Base-by-base conservation (phyloP, 2,329 filamentous ascomycete genomes). In the Colletotrichum gigasporum region DNA sequence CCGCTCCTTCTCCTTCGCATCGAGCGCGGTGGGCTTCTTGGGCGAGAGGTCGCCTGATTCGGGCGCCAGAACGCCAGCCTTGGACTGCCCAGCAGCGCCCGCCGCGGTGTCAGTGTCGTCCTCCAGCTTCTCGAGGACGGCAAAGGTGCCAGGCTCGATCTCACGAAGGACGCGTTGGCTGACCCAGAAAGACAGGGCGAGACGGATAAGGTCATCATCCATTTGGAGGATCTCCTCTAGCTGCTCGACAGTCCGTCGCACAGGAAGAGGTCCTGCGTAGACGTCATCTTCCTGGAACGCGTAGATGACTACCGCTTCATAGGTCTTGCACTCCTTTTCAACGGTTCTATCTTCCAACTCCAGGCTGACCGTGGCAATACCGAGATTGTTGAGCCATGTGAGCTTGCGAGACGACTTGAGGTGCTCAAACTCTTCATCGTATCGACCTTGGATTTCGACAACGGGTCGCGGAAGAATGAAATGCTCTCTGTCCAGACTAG, bases 251-350 rank as follows among this genome's bases (percentile, higher is more conserved):
- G 79, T 82, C 59, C 79, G 81, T 51, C 75, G 79, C 28, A 73
- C 72, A 12, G 70, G 70, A 26, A 35, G 37, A 3, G 79, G 74
- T 18, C 69, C 69, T n/a, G 72, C 63, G 58, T 74, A 71, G 28
- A 78, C 73, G 14, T 76, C 74, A n/a, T 82, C 75, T 3, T 79
- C 78, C 65, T 91, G 85, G 74, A 98, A 98, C 1, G 92, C 91
- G 73, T 94, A 89, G 64, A 98, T 93, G 35, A 97, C 91, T 7
- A 91, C 91, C 5, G 94, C 94, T 76, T 97, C 92, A 83, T 93
- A 96, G 1, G 93, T 93, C 65, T 87, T 89, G 60, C 94, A 90
- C 35, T 93, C 89, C 56, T 92, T 85, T 14, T 84, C 80, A 59
- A 97, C 83, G 0, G 85, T 87, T 20, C 96, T 90, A 76, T 98